Percentiles rank a stretch among this genome's conserved stretches.
Conservation (phyloP, 2,329 filamentous ascomycete genomes). For the Colletotrichum lindemuthianum region DNA sequence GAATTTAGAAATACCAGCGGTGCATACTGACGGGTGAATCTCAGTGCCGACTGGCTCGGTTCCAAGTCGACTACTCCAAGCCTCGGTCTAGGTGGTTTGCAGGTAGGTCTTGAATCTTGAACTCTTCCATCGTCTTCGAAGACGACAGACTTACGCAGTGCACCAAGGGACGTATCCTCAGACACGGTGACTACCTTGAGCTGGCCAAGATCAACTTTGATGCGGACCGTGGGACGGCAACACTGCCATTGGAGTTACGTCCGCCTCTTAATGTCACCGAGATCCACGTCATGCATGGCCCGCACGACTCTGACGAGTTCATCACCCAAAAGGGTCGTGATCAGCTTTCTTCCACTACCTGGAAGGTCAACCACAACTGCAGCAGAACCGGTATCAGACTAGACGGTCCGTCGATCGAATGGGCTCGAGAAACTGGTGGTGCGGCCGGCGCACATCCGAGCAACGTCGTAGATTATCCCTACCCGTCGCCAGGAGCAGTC, state of each 20-base stretch:
- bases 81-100: conserved; percentile 67
- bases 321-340: conserved; percentile 53
- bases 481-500: conserved; percentile 51
- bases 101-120: conserved; percentile 53
- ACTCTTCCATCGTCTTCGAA: too few relatives aligned
- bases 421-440: conserved; percentile 68
- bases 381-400: conserved; percentile 69
- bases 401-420: conserved; percentile 66
- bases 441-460: conserved; percentile 71
- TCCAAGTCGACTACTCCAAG: conserved; percentile 69
- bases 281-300: conserved; percentile 38
- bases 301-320: conserved; percentile 45
- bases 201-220: too few relatives aligned
- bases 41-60: conserved; percentile 61
- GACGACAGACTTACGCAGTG: too few relatives aligned
- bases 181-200: background rate
- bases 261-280: background rate
- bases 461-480: conserved; percentile 69
- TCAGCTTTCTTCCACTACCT: conserved; percentile 54
- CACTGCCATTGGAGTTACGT: too few relatives aligned
- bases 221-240: too few relatives aligned
- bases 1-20: too few relatives aligned
- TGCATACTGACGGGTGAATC: background rate
- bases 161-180: conserved; percentile 53
- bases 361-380: conserved; percentile 70